Percentiles rank a stretch among this genome's conserved stretches.
These are phyloP conservation scores for Chlamydomonas reinhardtii DNA, from an alignment of 163 green algal genomes.

Conservation along the genomic window DNA sequence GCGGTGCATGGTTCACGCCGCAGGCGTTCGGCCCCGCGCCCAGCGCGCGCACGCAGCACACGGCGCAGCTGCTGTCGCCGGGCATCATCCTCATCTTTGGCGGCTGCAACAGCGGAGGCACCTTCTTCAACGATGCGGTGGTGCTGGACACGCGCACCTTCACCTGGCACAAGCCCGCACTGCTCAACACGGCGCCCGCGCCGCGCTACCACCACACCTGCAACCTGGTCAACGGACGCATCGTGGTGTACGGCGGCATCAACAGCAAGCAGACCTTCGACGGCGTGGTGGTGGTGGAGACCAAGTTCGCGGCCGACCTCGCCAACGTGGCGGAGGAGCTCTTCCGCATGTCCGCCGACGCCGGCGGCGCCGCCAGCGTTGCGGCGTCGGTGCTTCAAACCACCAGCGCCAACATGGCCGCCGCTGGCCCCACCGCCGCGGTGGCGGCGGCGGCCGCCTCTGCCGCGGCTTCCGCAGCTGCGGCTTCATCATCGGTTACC, in stretches of 20 bases:
- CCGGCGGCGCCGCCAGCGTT: neutral
- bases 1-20: constrained; percentile 60
- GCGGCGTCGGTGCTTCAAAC: neutral
- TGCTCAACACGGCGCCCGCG: constrained; percentile 65
- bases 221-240: constrained; percentile 51
- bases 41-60: constrained; percentile 67
- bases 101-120: constrained; percentile 64
- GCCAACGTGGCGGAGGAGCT: constrained; percentile 65
- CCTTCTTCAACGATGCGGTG: constrained; percentile 68
- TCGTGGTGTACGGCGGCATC: constrained; percentile 72
- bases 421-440: neutral
- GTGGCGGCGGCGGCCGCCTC: neutral
- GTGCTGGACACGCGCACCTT: constrained; percentile 69
- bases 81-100: constrained; percentile 74
- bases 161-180: constrained; percentile 61
- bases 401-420: neutral
- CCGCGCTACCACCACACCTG: constrained; percentile 74
- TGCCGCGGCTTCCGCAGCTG: too few species aligned
- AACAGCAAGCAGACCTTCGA: constrained; percentile 73
- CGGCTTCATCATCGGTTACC: too few species aligned
- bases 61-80: constrained; percentile 56
- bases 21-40: constrained; percentile 54
- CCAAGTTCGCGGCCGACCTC: constrained; percentile 60
- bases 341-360: constrained; percentile 26
- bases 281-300: constrained; percentile 67